Conservation (phyloP, 1,139 yeast genomes). For the Candida neerlandica region DNA sequence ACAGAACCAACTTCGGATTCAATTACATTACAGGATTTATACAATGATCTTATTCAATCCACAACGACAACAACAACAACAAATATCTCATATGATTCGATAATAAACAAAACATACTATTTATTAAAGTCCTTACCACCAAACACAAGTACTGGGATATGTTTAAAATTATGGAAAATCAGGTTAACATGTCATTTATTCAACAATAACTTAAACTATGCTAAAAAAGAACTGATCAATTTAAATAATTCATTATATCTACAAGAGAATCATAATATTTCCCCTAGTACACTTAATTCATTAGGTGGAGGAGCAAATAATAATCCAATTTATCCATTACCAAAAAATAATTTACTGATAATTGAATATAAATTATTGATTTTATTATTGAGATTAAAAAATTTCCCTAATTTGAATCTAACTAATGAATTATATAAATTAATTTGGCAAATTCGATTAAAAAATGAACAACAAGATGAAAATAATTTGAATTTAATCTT, state of each 20-base stretch:
- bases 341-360: constrained; percentile 28
- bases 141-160: constrained; percentile 11
- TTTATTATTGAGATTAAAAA: constrained; percentile 37
- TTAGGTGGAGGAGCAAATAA: background rate
- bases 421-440: constrained; percentile 45
- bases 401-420: constrained; percentile 38
- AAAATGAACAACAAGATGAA: constrained; percentile 3
- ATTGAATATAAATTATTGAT: constrained; percentile 28
- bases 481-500: constrained; percentile 17
- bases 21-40: constrained; percentile 7
- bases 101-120: constrained; percentile 16
- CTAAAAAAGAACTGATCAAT: constrained; percentile 42
- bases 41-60: constrained; percentile 1
- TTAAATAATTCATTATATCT: constrained; percentile 41
- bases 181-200: constrained; percentile 36
- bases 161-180: constrained; percentile 40
- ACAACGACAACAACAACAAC: background rate
- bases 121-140: constrained; percentile 16
- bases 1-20: constrained; percentile 9
- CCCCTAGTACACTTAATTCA: constrained; percentile 8
- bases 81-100: constrained; percentile 7
- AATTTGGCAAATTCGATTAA: constrained; percentile 39
- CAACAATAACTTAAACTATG: constrained; percentile 30
- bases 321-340: constrained; percentile 36
- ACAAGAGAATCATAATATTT: constrained; percentile 28